Percentiles rank a stretch among this genome's conserved stretches.
Conservation (phyloP, 768 basidiomycete genomes). For the Lentinula edodes region DNA sequence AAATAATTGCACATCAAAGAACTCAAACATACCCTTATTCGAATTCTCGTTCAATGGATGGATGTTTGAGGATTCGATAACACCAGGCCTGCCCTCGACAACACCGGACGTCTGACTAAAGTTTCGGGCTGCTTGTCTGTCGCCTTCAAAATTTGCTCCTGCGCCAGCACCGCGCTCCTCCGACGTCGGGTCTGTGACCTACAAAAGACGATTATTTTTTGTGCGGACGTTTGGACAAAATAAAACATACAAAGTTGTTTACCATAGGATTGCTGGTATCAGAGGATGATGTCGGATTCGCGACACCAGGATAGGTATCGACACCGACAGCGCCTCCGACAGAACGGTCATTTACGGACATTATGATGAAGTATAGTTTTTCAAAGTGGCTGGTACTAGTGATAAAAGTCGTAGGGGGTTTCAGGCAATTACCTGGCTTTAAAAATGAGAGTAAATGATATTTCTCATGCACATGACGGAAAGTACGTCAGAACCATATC, state of each 20-base stretch:
- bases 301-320: constrained; percentile 36
- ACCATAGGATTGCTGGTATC: constrained; percentile 28
- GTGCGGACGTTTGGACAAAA: not conserved
- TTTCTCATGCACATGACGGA: no score
- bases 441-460: not conserved
- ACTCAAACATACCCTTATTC: constrained; percentile 27
- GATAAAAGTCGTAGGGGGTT: not conserved
- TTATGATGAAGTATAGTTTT: constrained; percentile 12
- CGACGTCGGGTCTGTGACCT: constrained; percentile 38
- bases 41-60: constrained; percentile 44
- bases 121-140: constrained; percentile 30
- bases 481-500: constrained; percentile 4
- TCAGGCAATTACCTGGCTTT: not conserved
- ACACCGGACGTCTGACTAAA: constrained; percentile 42
- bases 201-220: not conserved
- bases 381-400: not conserved
- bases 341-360: constrained; percentile 30
- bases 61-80: constrained; percentile 50
- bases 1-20: not conserved
- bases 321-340: constrained; percentile 23
- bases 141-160: constrained; percentile 31
- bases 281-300: constrained; percentile 37
- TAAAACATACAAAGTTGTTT: constrained; percentile 37
- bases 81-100: constrained; percentile 47
- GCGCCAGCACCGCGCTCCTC: constrained; percentile 35